A percentile compares a stretch with the other conserved stretches of the same genome.
phyloP scores from a whole-genome alignment of 1,284 basidiomycete genomes.

The Puccinia novopanici region DNA sequence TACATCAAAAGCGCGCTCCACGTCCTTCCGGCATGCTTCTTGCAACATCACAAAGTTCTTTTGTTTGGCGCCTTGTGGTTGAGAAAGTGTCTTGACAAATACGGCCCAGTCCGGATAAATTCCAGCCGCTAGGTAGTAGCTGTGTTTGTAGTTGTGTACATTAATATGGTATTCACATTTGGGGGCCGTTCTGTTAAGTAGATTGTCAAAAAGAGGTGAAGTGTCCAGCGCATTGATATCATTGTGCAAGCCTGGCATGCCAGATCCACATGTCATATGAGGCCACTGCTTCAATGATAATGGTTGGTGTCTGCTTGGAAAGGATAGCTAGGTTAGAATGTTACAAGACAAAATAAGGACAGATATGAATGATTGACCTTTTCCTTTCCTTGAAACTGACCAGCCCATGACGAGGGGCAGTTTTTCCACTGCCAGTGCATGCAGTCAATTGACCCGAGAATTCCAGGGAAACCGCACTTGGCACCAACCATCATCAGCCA shows the following conservation, averaged over 20 bases:
- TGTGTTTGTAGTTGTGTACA: not conserved
- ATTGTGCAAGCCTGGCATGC: too few species aligned
- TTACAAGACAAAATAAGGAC: not conserved
- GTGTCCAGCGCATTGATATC: conserved; percentile 15
- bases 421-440: too few species aligned
- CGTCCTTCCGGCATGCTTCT: conserved; percentile 23
- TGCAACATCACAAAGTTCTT: conserved; percentile 12
- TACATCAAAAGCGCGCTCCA: conserved; percentile 20
- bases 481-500: not conserved
- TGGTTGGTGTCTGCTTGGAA: not conserved
- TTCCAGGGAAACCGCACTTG: conserved; percentile 6
- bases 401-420: too few species aligned
- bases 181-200: not conserved
- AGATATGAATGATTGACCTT: too few species aligned
- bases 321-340: not conserved
- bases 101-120: conserved; percentile 21
- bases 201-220: conserved; percentile 3
- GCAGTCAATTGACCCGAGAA: conserved; percentile 14
- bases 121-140: conserved; percentile 15
- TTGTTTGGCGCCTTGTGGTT: not conserved
- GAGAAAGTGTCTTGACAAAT: not conserved
- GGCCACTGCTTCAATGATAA: not conserved
- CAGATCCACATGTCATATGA: conserved; percentile 13
- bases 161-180: not conserved
- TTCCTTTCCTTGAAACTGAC: conserved; percentile 30